Conservation (phyloP, 1,139 yeast species). For the Debaryomyces subglobosus region DNA sequence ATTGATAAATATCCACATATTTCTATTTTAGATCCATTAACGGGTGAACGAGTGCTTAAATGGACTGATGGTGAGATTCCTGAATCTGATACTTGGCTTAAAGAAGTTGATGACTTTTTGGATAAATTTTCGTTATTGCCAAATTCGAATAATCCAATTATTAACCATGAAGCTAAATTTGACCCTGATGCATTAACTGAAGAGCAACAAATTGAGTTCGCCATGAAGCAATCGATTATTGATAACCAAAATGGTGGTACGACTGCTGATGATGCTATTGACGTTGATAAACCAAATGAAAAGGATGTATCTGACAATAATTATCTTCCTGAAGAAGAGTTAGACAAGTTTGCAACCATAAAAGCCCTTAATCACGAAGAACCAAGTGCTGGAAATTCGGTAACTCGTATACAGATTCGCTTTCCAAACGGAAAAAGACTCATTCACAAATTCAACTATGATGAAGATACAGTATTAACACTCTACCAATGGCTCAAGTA, state of each 20-base stretch:
- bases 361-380: slow-evolving; percentile 57
- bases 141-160: slow-evolving; percentile 68
- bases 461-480: slow-evolving; percentile 51
- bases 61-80: slow-evolving; percentile 69
- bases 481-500: slow-evolving; percentile 53
- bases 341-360: slow-evolving; percentile 44
- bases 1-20: slow-evolving; percentile 76
- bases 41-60: slow-evolving; percentile 32
- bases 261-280: slow-evolving; percentile 32
- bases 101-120: slow-evolving; percentile 62
- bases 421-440: slow-evolving; percentile 84
- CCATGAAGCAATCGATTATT: slow-evolving; percentile 66
- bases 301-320: slow-evolving; percentile 10
- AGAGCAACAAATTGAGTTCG: slow-evolving; percentile 82
- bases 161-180: slow-evolving; percentile 52
- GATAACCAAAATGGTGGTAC: slow-evolving; percentile 22
- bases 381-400: slow-evolving; percentile 51
- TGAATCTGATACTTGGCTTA: slow-evolving; percentile 56
- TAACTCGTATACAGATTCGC: slow-evolving; percentile 84
- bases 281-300: slow-evolving; percentile 24
- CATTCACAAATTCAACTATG: slow-evolving; percentile 67
- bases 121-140: slow-evolving; percentile 67
- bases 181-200: slow-evolving; percentile 72
- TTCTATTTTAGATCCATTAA: slow-evolving; percentile 90
- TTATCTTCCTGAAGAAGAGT: slow-evolving; percentile 13